phyloP scores from a whole-genome alignment of 371 early-diverging fungal species.

The Mortierella sp. region DNA sequence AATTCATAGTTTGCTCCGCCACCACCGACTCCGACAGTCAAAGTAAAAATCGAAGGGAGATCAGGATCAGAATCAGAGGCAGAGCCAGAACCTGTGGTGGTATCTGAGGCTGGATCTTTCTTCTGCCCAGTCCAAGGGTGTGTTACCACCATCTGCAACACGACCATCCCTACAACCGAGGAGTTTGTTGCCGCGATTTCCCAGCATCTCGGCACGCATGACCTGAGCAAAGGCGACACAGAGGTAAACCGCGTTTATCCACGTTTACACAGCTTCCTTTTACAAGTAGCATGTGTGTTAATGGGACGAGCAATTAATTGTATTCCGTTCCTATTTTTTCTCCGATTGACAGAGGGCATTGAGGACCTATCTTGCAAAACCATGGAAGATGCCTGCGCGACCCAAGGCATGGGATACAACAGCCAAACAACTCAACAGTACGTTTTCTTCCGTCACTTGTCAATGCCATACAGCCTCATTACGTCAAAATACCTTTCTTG shows the following conservation, averaged over 20 bases:
- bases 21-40: neutral
- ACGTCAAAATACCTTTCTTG: neutral
- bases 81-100: neutral
- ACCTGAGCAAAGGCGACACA: constrained; percentile 8
- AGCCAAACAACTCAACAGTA: neutral
- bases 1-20: neutral
- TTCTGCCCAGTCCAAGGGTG: constrained; percentile 28
- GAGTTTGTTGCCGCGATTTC: constrained; percentile 18
- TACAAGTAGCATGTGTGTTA: no score
- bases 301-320: neutral
- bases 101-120: constrained; percentile 19
- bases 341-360: neutral
- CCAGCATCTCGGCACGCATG: constrained; percentile 30
- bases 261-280: no score
- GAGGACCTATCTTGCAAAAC: neutral
- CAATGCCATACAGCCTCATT: neutral
- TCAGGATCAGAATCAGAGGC: neutral
- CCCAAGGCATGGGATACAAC: neutral
- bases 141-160: constrained; percentile 14
- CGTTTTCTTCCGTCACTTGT: neutral
- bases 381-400: neutral
- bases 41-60: neutral
- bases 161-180: neutral
- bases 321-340: neutral
- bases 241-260: neutral